Evolutionary conservation across 2,329 filamentous ascomycete species (phyloP).

Genomic region (Grosmannia penicillata): DNA sequence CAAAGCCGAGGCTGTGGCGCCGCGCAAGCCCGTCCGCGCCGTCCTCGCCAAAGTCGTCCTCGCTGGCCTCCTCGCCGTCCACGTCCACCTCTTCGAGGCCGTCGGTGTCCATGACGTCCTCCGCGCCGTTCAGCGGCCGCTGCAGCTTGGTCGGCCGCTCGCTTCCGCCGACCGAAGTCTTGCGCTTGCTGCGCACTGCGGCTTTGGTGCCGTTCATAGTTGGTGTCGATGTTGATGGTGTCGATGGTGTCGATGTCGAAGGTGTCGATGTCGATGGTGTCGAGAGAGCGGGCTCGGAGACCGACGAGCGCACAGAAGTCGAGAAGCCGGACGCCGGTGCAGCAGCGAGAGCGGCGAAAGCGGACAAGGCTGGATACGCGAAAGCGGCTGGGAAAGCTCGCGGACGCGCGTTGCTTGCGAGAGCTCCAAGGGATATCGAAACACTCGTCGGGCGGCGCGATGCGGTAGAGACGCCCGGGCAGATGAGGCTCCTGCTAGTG

Average conservation of each 20-base stretch:
- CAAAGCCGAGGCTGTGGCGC: not conserved
- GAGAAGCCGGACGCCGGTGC: not conserved
- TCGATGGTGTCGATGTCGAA: not conserved
- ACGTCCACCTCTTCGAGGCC: not conserved
- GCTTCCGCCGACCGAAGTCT: slow-evolving; percentile 10
- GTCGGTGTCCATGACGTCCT: not conserved
- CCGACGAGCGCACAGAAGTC: not conserved
- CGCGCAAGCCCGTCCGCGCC: slow-evolving; percentile 1
- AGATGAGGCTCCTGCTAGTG: slow-evolving; percentile 8
- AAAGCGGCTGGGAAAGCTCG: too few species aligned
- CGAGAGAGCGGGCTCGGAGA: not conserved
- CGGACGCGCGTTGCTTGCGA: too few species aligned
- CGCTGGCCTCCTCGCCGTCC: slow-evolving; percentile 1
- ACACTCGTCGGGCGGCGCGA: not conserved
- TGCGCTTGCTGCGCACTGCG: slow-evolving; percentile 13
- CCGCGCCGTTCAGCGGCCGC: slow-evolving; percentile 11
- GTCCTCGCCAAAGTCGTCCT: not conserved
- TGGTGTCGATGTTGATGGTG: not conserved
- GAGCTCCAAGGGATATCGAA: not conserved
- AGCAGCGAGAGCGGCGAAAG: too few species aligned
- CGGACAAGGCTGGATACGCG: too few species aligned
- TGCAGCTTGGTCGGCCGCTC: slow-evolving; percentile 14
- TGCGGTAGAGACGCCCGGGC: too few species aligned
- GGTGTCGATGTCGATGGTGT: not conserved
- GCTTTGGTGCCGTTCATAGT: slow-evolving; percentile 12